A percentile compares a stretch with the other conserved stretches of the same genome.
Conservation (phyloP, 768 basidiomycete genomes). For the Nevesoporus exiguus region DNA sequence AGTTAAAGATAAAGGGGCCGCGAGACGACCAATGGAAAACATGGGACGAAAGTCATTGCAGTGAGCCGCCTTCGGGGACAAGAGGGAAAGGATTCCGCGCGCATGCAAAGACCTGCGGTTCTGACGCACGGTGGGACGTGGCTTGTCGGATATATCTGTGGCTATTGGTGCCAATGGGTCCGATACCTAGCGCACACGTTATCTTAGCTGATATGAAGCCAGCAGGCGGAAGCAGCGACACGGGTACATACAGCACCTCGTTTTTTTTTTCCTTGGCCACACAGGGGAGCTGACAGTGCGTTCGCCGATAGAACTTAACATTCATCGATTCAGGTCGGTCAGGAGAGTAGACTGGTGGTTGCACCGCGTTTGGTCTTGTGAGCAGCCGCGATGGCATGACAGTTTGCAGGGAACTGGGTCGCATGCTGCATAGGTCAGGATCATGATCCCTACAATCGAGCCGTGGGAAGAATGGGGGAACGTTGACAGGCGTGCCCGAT, state of each 20-base stretch:
- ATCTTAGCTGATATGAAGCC: conserved; percentile 32
- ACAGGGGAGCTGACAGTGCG: conserved; percentile 40
- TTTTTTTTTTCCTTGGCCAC: conserved; percentile 35
- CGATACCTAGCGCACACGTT: conserved; percentile 37
- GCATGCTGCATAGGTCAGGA: conserved; percentile 33
- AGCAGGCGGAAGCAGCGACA: conserved; percentile 32
- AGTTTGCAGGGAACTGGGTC: conserved; percentile 57
- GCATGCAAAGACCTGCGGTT: conserved; percentile 34
- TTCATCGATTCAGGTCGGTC: conserved; percentile 39
- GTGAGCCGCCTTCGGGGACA: conserved; percentile 23
- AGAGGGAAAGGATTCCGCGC: conserved; percentile 38
- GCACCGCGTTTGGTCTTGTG: conserved; percentile 32
- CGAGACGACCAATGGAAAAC: background rate
- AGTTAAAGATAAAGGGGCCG: background rate
- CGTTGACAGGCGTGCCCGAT: conserved; percentile 28
- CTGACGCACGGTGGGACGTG: conserved; percentile 30
- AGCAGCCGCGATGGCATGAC: conserved; percentile 29
- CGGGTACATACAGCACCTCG: conserved; percentile 31
- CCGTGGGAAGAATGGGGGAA: conserved; percentile 24
- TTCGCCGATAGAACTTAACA: conserved; percentile 47
- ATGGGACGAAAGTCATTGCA: conserved; percentile 6
- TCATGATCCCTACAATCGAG: conserved; percentile 24
- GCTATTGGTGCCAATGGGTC: conserved; percentile 43
- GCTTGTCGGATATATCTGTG: conserved; percentile 40
- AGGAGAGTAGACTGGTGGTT: conserved; percentile 30